These are phyloP conservation scores for Colletotrichum scovillei DNA, from an alignment of 2,329 filamentous ascomycete species.

Conservation along the genomic window DNA sequence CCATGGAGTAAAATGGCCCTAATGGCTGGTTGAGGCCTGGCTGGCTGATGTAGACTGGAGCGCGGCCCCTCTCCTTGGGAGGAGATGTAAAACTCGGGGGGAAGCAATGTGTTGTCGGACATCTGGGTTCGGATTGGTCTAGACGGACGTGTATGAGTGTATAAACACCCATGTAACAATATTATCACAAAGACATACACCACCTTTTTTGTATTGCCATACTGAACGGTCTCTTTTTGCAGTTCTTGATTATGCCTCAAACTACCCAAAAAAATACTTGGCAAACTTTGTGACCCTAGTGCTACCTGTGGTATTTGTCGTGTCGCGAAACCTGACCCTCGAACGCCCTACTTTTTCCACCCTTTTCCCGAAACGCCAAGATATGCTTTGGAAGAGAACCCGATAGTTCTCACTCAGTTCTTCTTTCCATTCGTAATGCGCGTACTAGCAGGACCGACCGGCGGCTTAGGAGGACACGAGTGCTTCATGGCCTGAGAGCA, in stretches of 20 bases:
- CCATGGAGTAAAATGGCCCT: conserved; percentile 80
- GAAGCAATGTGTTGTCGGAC: conserved; percentile 25
- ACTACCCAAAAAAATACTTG: background rate
- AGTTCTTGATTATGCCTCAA: background rate
- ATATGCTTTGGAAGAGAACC: background rate
- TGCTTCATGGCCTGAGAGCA: conserved; percentile 47
- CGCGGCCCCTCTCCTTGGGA: conserved; percentile 10
- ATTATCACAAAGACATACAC: conserved; percentile 39
- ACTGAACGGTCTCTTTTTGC: background rate
- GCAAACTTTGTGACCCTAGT: background rate
- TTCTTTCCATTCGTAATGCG: conserved; percentile 30
- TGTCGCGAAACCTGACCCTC: background rate
- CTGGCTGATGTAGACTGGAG: conserved; percentile 12
- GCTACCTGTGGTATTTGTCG: conserved; percentile 1
- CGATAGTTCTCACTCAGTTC: background rate
- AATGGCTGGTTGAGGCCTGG: background rate
- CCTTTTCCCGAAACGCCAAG: conserved; percentile 23
- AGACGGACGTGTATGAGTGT: conserved; percentile 40
- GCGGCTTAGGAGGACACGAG: conserved; percentile 30
- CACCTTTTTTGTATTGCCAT: conserved; percentile 16
- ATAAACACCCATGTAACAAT: conserved; percentile 48
- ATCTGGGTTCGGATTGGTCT: conserved; percentile 32
- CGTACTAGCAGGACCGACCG: conserved; percentile 29
- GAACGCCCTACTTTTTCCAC: conserved; percentile 7
- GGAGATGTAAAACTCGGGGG: conserved; percentile 14